A percentile compares a stretch with the other conserved stretches of the same genome.
Evolutionary conservation across 192 early-diverging fungal genomes (phyloP).

Genomic region (Coemansia sp.): DNA sequence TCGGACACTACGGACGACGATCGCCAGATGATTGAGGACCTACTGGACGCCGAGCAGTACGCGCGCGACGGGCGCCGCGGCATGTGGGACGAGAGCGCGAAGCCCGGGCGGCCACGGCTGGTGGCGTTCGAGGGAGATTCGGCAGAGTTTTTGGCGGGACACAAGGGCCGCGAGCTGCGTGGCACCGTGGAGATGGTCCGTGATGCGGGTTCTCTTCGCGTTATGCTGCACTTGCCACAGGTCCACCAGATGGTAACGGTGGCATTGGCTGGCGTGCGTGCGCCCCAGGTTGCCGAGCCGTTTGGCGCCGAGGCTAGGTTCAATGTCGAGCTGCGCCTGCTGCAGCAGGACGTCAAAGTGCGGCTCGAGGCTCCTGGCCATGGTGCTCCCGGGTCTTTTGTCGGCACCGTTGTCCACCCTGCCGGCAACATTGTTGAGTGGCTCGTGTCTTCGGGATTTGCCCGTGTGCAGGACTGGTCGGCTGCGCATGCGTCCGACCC

Average conservation of each 20-base stretch:
- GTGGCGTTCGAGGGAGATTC: constrained; percentile 64
- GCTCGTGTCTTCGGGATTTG: constrained; percentile 76
- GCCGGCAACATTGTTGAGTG: constrained; percentile 91
- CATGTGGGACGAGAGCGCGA: constrained; percentile 65
- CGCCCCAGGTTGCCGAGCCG: constrained; percentile 77
- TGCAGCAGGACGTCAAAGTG: constrained; percentile 89
- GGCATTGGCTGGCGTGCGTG: constrained; percentile 77
- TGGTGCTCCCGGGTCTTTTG: constrained; percentile 64
- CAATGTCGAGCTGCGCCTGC: constrained; percentile 85
- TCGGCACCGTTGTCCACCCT: constrained; percentile 76
- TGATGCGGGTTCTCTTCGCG: constrained; percentile 81
- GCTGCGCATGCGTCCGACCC: constrained; percentile 23
- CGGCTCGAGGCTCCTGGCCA: constrained; percentile 71
- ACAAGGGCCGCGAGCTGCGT: constrained; percentile 78
- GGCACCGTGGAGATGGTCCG: constrained; percentile 95
- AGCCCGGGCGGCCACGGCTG: constrained; percentile 41
- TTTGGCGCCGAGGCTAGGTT: constrained; percentile 91
- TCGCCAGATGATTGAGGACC: constrained; percentile 34
- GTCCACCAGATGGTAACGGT: constrained; percentile 76
- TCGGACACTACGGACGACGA: constrained; percentile 40
- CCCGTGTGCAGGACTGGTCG: constrained; percentile 86
- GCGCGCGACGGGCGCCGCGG: constrained; percentile 72
- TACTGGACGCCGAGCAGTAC: constrained; percentile 66
- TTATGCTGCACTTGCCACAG: constrained; percentile 65
- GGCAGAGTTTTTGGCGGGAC: constrained; percentile 67